Evolutionary conservation across 2,329 filamentous ascomycete species (phyloP), one percentile per base, ranked within the genome.

Genomic region (Talaromyces amestolkiae): DNA sequence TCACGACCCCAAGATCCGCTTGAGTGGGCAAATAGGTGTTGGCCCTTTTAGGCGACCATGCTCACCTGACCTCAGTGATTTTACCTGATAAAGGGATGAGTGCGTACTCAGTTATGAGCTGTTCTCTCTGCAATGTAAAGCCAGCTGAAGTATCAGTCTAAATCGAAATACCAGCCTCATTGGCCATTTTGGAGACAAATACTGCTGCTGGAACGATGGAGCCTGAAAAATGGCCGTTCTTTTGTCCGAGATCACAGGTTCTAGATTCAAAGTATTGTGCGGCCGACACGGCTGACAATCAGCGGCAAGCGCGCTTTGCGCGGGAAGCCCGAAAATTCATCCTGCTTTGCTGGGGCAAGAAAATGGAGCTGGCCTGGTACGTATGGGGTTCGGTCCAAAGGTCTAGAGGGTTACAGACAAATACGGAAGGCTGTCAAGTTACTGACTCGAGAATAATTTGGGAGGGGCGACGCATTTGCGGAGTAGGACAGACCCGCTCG

Each of bases 231-330:
- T 19, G 33, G 9, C 51, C 15, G 13, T 37, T 22, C n/a, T 35
- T 54, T 37, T 37, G 33, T 54, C 19, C 24, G 33, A 37, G 33
- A 39, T 37, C 53, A 37, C 33, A 8, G 31, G 33, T 56, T 39
- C 53, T 37, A 56, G 53, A 56, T 56, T n/a, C 31, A 22, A 22
- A 56, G 51, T 19, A 22, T 37, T 37, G 53, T 56, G 53, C 19
- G 53, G n/a, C 11, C 19, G 51, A 54, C 17, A 22, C 53, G 53
- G 33, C 53, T n/a, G 33, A 56, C 33, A 31, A 59, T 19, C 49
- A 68, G 75, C 76, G 76, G 76, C 73, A 78, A 78, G 72, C 76
- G 76, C 76, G 76, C 76, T 74, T 75, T 74, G 65, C 73, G 74
- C 71, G 72, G 74, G 69, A 70, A 70, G 58, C 35, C 15, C 24